A percentile compares a stretch with the other conserved stretches of the same genome.
These are phyloP conservation scores for Dysphania ambrosioides DNA, from an alignment of 148 eudicot genomes.

Conservation along the genomic window DNA sequence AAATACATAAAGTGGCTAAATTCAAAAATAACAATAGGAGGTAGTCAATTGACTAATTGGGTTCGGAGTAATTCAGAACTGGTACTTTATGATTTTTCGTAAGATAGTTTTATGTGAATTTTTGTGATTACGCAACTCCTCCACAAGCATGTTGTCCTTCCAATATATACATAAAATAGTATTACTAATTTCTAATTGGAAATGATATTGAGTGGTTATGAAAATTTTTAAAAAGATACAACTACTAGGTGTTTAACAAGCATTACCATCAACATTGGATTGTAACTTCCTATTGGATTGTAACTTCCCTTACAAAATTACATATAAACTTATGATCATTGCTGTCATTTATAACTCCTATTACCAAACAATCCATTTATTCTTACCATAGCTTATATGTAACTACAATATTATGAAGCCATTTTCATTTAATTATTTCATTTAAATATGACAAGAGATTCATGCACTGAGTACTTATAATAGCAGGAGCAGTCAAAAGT, in stretches of 20 bases:
- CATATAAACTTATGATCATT: background rate
- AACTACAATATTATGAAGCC: background rate
- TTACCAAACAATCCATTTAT: background rate
- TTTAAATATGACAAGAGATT: background rate
- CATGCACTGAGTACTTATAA: background rate
- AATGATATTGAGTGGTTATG: background rate
- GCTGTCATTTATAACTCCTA: background rate
- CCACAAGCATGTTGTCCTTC: background rate
- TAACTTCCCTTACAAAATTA: background rate
- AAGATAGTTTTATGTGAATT: too few species aligned
- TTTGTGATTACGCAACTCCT: background rate
- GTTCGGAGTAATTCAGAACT: too few species aligned
- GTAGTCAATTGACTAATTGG: too few species aligned
- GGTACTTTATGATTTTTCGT: too few species aligned
- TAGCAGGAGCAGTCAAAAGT: background rate
- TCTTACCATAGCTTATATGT: background rate
- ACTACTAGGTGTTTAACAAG: background rate
- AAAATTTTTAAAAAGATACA: background rate
- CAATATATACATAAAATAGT: background rate
- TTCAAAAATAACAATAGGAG: too few species aligned
- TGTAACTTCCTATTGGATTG: background rate
- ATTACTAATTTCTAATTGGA: background rate
- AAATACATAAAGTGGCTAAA: too few species aligned
- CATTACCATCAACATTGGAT: background rate
- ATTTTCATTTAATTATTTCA: background rate